Conservation (phyloP, 371 early-diverging fungal genomes). For the Apophysomyces trapeziformis region DNA sequence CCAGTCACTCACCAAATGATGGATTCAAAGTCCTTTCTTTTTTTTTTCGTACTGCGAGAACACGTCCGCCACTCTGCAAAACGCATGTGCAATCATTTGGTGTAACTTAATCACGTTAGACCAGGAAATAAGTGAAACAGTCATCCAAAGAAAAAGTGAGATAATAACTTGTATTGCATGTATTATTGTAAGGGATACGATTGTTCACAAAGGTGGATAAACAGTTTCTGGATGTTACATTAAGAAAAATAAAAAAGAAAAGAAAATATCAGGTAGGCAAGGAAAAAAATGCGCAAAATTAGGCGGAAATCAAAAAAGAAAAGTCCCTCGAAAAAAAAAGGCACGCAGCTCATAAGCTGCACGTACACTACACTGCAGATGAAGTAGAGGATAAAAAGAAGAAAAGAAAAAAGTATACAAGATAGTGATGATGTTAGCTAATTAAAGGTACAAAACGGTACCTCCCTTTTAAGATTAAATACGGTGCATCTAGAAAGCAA, state of each 20-base stretch:
- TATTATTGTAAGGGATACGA: slow-evolving; percentile 2
- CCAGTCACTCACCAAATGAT: neutral
- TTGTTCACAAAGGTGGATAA: neutral
- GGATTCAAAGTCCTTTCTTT: neutral
- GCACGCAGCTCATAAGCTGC: slow-evolving; percentile 11
- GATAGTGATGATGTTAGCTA: slow-evolving; percentile 5
- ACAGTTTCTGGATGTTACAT: slow-evolving; percentile 6
- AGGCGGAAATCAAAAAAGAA: slow-evolving; percentile 12
- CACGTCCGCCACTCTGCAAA: slow-evolving; percentile 6
- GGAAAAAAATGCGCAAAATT: neutral
- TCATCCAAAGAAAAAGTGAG: neutral
- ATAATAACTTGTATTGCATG: slow-evolving; percentile 2
- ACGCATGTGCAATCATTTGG: slow-evolving; percentile 2
- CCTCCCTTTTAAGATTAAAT: neutral
- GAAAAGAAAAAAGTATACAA: slow-evolving; percentile 8
- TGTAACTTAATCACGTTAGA: slow-evolving; percentile 10
- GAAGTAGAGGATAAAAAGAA: neutral
- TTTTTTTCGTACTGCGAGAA: slow-evolving; percentile 3
- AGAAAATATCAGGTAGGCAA: neutral
- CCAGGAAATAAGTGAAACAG: neutral
- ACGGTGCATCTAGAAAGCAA: neutral
- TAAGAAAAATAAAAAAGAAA: slow-evolving; percentile 5
- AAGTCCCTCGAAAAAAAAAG: slow-evolving; percentile 5
- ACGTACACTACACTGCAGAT: slow-evolving; percentile 12
- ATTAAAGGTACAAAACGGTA: neutral